Evolutionary conservation across 2,329 filamentous ascomycete species (phyloP), one percentile per base, ranked within the genome.

Genomic region (Apiospora malaysiana): DNA sequence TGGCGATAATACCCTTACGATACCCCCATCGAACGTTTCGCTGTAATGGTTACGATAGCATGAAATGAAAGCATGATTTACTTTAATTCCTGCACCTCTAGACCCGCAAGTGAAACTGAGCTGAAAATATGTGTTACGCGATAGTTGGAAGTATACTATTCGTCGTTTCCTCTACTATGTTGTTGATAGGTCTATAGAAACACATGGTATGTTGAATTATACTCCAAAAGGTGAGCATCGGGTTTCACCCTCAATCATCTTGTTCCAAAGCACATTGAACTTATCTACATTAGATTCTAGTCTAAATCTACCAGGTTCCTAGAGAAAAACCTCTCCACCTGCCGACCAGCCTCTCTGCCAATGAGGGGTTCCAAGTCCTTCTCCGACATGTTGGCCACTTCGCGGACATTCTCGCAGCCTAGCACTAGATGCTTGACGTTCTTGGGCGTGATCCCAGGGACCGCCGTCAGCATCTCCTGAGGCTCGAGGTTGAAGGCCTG

Each of bases 321-420:
- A 27, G 92, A 92, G 76, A 99, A 98, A 79, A 99, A 98, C 21
- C 88, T 87, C 70, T 90, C 84, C 47, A 98, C 93, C 82, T 92
- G 90, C 79, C 91, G 89, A 37, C 89, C 94, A 21, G 92, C 90
- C 79, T 95, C 92, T 73, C 85, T 91, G 0, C 96, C 96, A 32
- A 98, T 91, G 71, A 97, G 74, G 42, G 88, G 88, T 74, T 90
- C 88, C 73, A 99, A 82, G 75, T 95, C 92, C 67, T 88, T 87
- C 71, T 91, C 86, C n/a, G 85, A 86, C 89, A 97, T 94, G 82
- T 98, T 97, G 43, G 94, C 94, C 74, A 99, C 86, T 76, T 97
- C 94, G 69, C 87, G 85, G 45, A 99, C 85, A 81, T 90, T 97
- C 74, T 92, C 91, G 74, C 92, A 89, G 78, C 93, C 88, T 25